Conservation (phyloP, 441 rosid genomes). For the Croton setiger region DNA sequence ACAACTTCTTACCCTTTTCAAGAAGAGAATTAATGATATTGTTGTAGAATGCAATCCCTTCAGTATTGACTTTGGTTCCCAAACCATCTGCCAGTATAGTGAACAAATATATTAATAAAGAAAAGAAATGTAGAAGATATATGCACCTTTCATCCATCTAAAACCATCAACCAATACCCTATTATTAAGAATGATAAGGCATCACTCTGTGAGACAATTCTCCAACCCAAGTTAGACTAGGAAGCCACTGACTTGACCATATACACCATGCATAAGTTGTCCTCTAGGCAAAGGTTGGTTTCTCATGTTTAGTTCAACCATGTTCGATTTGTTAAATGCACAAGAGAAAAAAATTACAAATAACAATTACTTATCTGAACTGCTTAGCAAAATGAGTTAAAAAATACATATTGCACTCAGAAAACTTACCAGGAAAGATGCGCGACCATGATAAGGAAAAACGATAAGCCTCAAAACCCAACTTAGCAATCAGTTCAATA, state of each 20-base stretch:
- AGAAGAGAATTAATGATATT: constrained; percentile 74
- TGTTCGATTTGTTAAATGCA: background rate
- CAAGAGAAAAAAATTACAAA: background rate
- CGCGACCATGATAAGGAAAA: constrained; percentile 96
- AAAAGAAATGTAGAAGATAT: background rate
- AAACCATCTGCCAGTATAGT: constrained; percentile 60
- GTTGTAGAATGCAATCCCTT: constrained; percentile 81
- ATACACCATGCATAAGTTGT: background rate
- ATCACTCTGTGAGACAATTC: background rate
- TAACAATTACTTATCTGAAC: constrained; percentile 1
- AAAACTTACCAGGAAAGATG: constrained; percentile 69
- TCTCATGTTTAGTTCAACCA: constrained; percentile 2
- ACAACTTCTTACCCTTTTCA: constrained; percentile 58
- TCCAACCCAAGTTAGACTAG: background rate
- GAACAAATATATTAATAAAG: background rate
- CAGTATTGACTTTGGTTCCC: constrained; percentile 67
- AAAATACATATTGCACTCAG: background rate
- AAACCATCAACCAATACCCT: background rate
- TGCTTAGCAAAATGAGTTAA: background rate
- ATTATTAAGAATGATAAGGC: background rate
- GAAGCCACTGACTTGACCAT: background rate
- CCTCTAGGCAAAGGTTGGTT: background rate
- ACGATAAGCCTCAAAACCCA: constrained; percentile 86
- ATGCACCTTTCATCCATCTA: background rate
- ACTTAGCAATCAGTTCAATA: constrained; percentile 53